Percentiles rank a stretch among this genome's conserved stretches.
These are phyloP conservation scores for Trichocomaceae sp. DNA, from an alignment of 2,329 filamentous ascomycete species.

Conservation along the genomic window DNA sequence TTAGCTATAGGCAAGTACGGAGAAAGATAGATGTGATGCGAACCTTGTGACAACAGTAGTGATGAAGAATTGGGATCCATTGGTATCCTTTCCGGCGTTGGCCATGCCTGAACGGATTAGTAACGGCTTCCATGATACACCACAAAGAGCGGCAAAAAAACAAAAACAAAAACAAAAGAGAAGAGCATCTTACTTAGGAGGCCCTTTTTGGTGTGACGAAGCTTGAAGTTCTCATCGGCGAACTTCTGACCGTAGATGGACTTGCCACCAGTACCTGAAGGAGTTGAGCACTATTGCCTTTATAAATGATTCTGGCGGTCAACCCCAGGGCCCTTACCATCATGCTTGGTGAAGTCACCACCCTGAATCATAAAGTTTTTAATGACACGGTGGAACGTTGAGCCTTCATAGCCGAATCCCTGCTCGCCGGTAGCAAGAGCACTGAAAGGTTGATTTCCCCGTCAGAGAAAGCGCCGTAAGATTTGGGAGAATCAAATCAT, in stretches of 20 bases:
- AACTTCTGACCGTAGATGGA: constrained; percentile 63
- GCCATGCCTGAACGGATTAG: constrained; percentile 50
- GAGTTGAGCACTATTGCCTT: constrained; percentile 8
- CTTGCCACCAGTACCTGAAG: constrained; percentile 57
- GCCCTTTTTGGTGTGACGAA: constrained; percentile 60
- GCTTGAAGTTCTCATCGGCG: constrained; percentile 64
- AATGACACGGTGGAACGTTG: constrained; percentile 64
- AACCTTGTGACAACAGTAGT: constrained; percentile 54
- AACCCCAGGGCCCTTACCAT: constrained; percentile 37
- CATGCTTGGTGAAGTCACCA: constrained; percentile 59
- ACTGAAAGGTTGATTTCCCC: constrained; percentile 17
- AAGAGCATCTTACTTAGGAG: constrained; percentile 49
- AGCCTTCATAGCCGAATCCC: constrained; percentile 61
- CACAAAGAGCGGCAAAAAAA: not conserved
- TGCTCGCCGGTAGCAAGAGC: constrained; percentile 61
- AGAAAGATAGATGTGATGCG: constrained; percentile 10
- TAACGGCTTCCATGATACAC: not conserved
- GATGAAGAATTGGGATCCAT: constrained; percentile 63
- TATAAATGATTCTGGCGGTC: not conserved
- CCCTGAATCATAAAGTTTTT: constrained; percentile 66
- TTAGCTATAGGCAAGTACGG: not conserved
- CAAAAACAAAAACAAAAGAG: too few relatives aligned
- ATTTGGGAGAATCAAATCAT: not conserved
- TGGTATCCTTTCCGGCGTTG: constrained; percentile 59
- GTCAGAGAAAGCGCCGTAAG: constrained; percentile 14